A percentile compares a stretch with the other conserved stretches of the same genome.
phyloP scores from a whole-genome alignment of 371 early-diverging fungal genomes.

The Dichotomocladium elegans region DNA sequence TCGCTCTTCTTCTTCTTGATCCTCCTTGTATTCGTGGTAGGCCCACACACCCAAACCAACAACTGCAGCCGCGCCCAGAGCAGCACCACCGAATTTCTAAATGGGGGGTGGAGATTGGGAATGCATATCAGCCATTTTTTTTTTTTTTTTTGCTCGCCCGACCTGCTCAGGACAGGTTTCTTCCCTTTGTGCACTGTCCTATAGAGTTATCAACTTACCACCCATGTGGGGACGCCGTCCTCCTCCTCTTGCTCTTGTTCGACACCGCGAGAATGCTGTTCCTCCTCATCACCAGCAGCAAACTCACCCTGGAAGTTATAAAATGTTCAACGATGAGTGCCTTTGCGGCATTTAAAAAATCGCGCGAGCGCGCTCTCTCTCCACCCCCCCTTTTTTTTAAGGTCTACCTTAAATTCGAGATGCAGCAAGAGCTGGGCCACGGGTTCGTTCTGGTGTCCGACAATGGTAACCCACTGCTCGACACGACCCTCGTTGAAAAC shows the following conservation, averaged over 20 bases:
- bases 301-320: slow-evolving; percentile 2
- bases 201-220: slow-evolving; percentile 18
- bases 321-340: no score
- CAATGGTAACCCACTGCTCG: slow-evolving; percentile 32
- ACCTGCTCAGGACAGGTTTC: no score
- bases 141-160: not conserved
- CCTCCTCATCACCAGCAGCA: not conserved
- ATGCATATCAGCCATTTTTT: not conserved
- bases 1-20: slow-evolving; percentile 24
- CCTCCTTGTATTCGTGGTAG: slow-evolving; percentile 22
- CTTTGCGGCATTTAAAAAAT: not conserved
- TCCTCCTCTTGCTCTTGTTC: slow-evolving; percentile 11
- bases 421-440: slow-evolving; percentile 18
- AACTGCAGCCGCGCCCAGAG: slow-evolving; percentile 37
- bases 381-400: no score
- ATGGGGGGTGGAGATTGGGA: not conserved
- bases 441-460: slow-evolving; percentile 11
- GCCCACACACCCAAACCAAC: slow-evolving; percentile 34
- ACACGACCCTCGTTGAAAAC: slow-evolving; percentile 15
- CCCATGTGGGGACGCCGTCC: slow-evolving; percentile 30
- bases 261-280: not conserved
- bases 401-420: slow-evolving; percentile 14
- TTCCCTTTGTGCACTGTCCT: no score
- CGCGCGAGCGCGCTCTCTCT: not conserved
- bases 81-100: slow-evolving; percentile 43